These are phyloP conservation scores for Phaeosphaeriaceae sp. DNA, from an alignment of 2,329 filamentous ascomycete genomes.

Conservation along the genomic window DNA sequence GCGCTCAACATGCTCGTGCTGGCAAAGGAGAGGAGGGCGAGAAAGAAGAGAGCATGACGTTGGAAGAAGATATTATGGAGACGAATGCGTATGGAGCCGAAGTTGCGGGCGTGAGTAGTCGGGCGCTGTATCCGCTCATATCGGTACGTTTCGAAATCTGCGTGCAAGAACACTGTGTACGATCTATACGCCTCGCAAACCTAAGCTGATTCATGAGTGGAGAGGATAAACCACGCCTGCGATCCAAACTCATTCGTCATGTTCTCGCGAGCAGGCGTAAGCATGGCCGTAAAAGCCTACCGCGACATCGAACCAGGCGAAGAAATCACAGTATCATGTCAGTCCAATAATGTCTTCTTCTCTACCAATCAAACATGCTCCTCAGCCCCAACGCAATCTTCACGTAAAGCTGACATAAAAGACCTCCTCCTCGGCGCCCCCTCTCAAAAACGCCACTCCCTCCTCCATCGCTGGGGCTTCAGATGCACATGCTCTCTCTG, in stretches of 20 bases:
- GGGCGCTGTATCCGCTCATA: slow-evolving; percentile 26
- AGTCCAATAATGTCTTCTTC: not conserved
- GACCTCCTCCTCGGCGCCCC: slow-evolving; percentile 27
- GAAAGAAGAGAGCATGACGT: slow-evolving; percentile 4
- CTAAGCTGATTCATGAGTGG: too few species aligned
- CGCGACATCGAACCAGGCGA: slow-evolving; percentile 28
- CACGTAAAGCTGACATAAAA: too few species aligned
- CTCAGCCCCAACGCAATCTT: too few species aligned
- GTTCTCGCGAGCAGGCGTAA: slow-evolving; percentile 29
- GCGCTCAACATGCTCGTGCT: not conserved
- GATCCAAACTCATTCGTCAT: slow-evolving; percentile 31
- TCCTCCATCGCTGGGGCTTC: slow-evolving; percentile 31
- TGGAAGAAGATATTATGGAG: slow-evolving; percentile 28
- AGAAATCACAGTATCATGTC: slow-evolving; percentile 32
- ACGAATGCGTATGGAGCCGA: slow-evolving; percentile 32
- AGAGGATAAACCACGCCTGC: slow-evolving; percentile 35
- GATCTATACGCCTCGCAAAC: too few species aligned
- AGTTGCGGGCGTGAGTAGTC: slow-evolving; percentile 16
- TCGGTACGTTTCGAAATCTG: slow-evolving; percentile 12
- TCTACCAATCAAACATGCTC: too few species aligned
- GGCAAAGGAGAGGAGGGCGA: too few species aligned
- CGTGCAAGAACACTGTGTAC: too few species aligned
- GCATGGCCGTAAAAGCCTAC: slow-evolving; percentile 31
- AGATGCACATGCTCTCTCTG: slow-evolving; percentile 31
- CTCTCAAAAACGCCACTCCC: slow-evolving; percentile 6